Conservation (phyloP, 169 alveolate genomes). For the Plasmodium billcollinsi region DNA sequence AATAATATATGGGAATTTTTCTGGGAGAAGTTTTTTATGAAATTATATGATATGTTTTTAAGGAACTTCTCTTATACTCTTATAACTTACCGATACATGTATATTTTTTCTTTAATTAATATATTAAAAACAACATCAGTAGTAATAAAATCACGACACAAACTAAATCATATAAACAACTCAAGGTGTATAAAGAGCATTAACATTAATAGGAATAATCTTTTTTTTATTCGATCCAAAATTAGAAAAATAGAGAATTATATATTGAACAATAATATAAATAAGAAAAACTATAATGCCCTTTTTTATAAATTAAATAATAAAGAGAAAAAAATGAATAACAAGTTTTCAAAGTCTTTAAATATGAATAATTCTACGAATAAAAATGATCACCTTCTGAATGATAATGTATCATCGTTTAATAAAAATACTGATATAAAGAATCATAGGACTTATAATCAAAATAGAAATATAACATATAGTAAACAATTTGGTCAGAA, state of each 20-base stretch:
- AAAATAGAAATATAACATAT: conserved; percentile 37
- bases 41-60: conserved; percentile 67
- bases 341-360: conserved; percentile 45
- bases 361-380: conserved; percentile 50
- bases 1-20: neutral
- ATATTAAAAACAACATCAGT: conserved; percentile 21
- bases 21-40: neutral
- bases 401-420: conserved; percentile 35
- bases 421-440: conserved; percentile 51
- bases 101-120: conserved; percentile 71
- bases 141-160: conserved; percentile 17
- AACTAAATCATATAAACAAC: too few species aligned
- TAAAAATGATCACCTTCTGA: conserved; percentile 48
- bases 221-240: neutral
- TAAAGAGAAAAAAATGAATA: conserved; percentile 62
- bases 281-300: conserved; percentile 62
- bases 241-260: conserved; percentile 15
- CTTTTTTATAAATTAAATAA: conserved; percentile 25
- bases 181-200: too few species aligned
- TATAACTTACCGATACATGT: conserved; percentile 64
- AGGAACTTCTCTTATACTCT: conserved; percentile 9
- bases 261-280: conserved; percentile 31
- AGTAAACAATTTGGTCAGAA: conserved; percentile 18
- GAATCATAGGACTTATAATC: conserved; percentile 16
- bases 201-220: too few species aligned